These are phyloP conservation scores for Linnemannia zychae DNA, from an alignment of 192 early-diverging fungal species.

Conservation along the genomic window DNA sequence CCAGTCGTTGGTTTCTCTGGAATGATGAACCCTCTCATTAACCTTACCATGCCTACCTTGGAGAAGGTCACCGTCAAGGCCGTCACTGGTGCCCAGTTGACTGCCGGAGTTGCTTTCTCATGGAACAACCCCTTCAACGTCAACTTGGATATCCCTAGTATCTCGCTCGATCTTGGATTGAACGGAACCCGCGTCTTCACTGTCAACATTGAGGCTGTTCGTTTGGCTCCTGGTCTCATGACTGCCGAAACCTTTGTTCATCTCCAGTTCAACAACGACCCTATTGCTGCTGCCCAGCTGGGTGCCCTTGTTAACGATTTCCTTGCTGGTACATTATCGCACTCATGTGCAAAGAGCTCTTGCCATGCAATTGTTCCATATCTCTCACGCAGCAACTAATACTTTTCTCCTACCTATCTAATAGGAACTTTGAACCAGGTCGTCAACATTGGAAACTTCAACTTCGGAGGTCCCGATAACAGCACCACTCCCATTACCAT, in stretches of 20 bases:
- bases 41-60: slow-evolving; percentile 37
- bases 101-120: slow-evolving; percentile 45
- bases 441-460: slow-evolving; percentile 52
- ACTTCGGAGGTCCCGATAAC: slow-evolving; percentile 35
- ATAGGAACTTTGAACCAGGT: slow-evolving; percentile 46
- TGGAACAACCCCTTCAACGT: slow-evolving; percentile 53
- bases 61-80: slow-evolving; percentile 48
- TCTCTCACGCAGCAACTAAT: background rate
- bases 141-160: slow-evolving; percentile 39
- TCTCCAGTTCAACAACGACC: slow-evolving; percentile 49
- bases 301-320: slow-evolving; percentile 43
- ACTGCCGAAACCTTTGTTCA: slow-evolving; percentile 36
- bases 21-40: slow-evolving; percentile 30
- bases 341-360: background rate
- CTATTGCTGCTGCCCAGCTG: slow-evolving; percentile 27
- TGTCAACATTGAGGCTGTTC: slow-evolving; percentile 24
- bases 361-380: background rate
- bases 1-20: slow-evolving; percentile 42
- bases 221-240: slow-evolving; percentile 41
- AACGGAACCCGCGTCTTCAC: slow-evolving; percentile 46
- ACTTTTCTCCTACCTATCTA: background rate
- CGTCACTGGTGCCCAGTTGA: slow-evolving; percentile 37
- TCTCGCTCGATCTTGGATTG: slow-evolving; percentile 44
- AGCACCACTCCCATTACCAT: slow-evolving; percentile 12
- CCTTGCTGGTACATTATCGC: slow-evolving; percentile 23